phyloP scores from a whole-genome alignment of 208 protist genomes.

The Leishmania gerbilli region DNA sequence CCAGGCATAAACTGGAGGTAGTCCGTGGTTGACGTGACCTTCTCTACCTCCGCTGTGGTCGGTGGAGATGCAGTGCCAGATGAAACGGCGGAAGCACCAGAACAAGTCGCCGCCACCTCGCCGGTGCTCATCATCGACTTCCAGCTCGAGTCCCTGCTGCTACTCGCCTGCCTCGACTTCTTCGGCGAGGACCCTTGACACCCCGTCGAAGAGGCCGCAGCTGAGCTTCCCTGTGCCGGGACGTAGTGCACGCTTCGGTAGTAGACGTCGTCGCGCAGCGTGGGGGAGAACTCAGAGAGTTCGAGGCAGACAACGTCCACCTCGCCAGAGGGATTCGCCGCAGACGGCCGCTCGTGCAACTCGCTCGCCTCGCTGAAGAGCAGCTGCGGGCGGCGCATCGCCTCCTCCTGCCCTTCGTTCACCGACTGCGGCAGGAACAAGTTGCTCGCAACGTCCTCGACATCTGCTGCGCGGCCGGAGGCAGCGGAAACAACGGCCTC shows the following conservation, averaged over 20 bases:
- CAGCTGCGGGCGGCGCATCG: conserved; percentile 71
- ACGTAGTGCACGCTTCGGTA: conserved; percentile 91
- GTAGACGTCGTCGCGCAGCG: conserved; percentile 70
- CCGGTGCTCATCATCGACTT: conserved; percentile 19
- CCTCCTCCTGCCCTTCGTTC: conserved; percentile 50
- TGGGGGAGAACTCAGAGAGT: conserved; percentile 78
- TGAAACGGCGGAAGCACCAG: background rate
- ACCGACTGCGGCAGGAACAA: conserved; percentile 40
- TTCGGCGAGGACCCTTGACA: background rate
- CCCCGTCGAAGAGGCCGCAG: conserved; percentile 1
- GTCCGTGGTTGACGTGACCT: conserved; percentile 24
- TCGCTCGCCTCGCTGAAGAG: conserved; percentile 76
- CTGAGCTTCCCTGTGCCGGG: conserved; percentile 4
- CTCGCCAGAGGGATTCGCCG: conserved; percentile 33
- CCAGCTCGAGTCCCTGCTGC: background rate
- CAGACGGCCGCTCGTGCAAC: conserved; percentile 35
- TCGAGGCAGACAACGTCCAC: conserved; percentile 79
- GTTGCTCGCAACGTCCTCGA: conserved; percentile 25
- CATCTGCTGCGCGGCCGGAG: conserved; percentile 6
- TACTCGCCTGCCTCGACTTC: background rate
- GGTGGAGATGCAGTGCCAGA: background rate
- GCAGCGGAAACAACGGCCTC: background rate
- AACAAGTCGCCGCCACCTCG: conserved; percentile 5
- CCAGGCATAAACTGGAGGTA: conserved; percentile 78
- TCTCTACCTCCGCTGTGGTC: conserved; percentile 8